phyloP scores from a whole-genome alignment of 306 rosid genomes.

The Hippophae gyantsensis region DNA sequence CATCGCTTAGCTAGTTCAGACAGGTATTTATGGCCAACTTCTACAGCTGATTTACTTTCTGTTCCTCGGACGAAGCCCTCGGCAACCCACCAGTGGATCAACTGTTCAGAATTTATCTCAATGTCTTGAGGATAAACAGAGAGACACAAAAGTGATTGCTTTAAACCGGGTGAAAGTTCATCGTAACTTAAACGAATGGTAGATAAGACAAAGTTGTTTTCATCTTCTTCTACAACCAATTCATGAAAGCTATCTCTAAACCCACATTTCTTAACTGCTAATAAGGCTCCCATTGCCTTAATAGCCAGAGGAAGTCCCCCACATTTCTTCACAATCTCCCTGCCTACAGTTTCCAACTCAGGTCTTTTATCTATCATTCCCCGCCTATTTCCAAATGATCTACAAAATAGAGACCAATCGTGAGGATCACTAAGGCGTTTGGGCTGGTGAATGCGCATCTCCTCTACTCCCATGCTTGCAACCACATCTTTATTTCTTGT shows the following conservation, averaged over 20 bases:
- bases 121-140: slow-evolving; percentile 10
- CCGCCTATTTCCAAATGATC: not conserved
- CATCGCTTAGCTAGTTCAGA: not conserved
- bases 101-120: slow-evolving; percentile 8
- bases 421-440: not conserved
- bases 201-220: not conserved
- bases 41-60: not conserved
- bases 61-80: slow-evolving; percentile 9
- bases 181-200: slow-evolving; percentile 7
- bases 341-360: not conserved
- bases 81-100: slow-evolving; percentile 18
- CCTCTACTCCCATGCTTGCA: not conserved
- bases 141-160: slow-evolving; percentile 12
- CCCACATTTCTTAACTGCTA: not conserved
- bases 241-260: slow-evolving; percentile 2
- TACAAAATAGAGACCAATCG: slow-evolving; percentile 13
- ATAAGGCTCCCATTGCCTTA: slow-evolving; percentile 14
- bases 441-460: slow-evolving; percentile 4
- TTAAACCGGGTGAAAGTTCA: slow-evolving; percentile 8
- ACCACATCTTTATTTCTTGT: not conserved
- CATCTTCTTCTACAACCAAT: no score
- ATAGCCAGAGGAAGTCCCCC: slow-evolving; percentile 17
- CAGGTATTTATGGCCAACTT: slow-evolving; percentile 10
- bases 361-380: not conserved
- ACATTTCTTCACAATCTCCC: slow-evolving; percentile 4